Evolutionary conservation across 2,329 filamentous ascomycete species (phyloP).

Genomic region (Aspergillus alliaceus): DNA sequence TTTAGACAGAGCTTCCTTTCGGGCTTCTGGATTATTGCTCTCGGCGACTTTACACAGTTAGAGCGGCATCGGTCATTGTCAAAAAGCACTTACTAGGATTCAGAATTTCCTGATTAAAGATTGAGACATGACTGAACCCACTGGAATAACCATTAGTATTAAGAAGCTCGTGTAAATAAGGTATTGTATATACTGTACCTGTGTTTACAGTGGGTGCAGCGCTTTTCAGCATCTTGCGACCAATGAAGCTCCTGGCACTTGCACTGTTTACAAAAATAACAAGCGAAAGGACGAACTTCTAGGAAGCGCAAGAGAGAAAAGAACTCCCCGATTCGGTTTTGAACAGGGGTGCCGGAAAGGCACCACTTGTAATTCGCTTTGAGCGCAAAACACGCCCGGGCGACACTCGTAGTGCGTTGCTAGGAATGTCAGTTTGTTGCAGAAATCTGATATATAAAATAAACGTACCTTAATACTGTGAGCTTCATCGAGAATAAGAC

Average conservation of each 20-base stretch:
- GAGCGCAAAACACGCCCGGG: constrained; percentile 91
- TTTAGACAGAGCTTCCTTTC: constrained; percentile 73
- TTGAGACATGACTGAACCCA: constrained; percentile 68
- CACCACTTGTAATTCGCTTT: constrained; percentile 92
- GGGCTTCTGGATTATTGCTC: constrained; percentile 52
- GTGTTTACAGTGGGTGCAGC: constrained; percentile 69
- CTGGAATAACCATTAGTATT: constrained; percentile 30
- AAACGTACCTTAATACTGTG: constrained; percentile 80
- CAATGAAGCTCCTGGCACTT: constrained; percentile 80
- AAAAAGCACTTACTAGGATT: constrained; percentile 61
- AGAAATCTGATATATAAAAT: neutral
- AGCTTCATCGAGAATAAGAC: constrained; percentile 90
- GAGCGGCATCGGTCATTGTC: constrained; percentile 31
- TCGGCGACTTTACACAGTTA: constrained; percentile 52
- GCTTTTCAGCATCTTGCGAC: constrained; percentile 70
- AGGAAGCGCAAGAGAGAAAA: constrained; percentile 93
- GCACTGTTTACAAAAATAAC: constrained; percentile 91
- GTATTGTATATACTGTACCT: constrained; percentile 30
- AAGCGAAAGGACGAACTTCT: constrained; percentile 82
- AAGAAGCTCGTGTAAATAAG: neutral
- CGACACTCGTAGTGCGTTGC: constrained; percentile 78
- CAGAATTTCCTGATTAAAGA: constrained; percentile 93
- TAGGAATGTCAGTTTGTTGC: constrained; percentile 19
- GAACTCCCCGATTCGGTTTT: constrained; percentile 96
- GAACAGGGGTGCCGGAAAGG: constrained; percentile 88